These are phyloP conservation scores for Trametopsis cervina DNA, from an alignment of 768 basidiomycete genomes.

Conservation along the genomic window DNA sequence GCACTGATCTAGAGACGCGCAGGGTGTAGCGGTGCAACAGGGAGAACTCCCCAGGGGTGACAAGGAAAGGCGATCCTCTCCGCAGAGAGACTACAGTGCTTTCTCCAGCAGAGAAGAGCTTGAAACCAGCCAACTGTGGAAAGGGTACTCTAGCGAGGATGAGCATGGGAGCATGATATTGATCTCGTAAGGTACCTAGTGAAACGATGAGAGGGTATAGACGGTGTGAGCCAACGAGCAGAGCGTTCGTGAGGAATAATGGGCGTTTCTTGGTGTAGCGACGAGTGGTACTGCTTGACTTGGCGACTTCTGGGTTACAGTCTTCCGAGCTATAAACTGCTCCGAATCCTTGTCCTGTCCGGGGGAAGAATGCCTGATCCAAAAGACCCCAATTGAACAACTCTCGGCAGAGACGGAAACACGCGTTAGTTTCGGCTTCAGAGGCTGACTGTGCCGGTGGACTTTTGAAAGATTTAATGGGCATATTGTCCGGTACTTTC, in stretches of 20 bases:
- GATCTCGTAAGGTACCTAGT: conserved; percentile 20
- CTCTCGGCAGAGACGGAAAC: conserved; percentile 13
- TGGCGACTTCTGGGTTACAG: not conserved
- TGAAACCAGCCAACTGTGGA: conserved; percentile 48
- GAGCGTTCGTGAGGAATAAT: conserved; percentile 56
- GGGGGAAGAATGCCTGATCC: conserved; percentile 30
- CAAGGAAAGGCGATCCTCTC: conserved; percentile 41
- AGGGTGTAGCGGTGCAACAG: conserved; percentile 56
- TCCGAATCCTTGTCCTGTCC: too few species aligned
- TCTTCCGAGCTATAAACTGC: not conserved
- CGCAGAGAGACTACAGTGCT: conserved; percentile 36
- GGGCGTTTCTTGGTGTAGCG: conserved; percentile 53
- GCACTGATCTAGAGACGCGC: conserved; percentile 50
- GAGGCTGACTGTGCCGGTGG: conserved; percentile 2
- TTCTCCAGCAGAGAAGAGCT: conserved; percentile 50
- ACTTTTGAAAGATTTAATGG: conserved; percentile 6
- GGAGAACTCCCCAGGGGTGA: conserved; percentile 40
- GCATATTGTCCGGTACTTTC: not conserved
- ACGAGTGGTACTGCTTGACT: conserved; percentile 13
- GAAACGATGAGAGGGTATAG: conserved; percentile 58
- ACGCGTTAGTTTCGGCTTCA: conserved; percentile 10
- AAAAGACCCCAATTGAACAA: conserved; percentile 13
- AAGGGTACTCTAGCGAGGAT: conserved; percentile 64
- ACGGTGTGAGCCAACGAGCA: conserved; percentile 16
- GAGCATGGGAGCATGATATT: conserved; percentile 49